phyloP scores from a whole-genome alignment of 139 green algal genomes.

The Chlamydomonas applanata region DNA sequence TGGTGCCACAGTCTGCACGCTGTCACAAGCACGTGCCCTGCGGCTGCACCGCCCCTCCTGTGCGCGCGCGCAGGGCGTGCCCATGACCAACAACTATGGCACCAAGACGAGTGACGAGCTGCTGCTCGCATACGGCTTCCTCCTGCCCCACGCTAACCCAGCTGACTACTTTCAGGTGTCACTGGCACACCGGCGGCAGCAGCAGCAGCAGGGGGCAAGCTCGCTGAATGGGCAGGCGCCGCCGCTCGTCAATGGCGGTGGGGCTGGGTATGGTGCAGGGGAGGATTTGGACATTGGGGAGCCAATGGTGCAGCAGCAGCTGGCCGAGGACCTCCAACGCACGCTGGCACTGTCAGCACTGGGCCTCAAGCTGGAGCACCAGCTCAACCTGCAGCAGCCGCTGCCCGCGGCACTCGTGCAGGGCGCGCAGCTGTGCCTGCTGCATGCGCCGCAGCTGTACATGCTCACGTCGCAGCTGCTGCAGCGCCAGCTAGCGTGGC shows the following conservation, averaged over 20 bases:
- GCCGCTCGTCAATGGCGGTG: neutral
- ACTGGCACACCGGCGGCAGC: neutral
- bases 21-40: too few species aligned
- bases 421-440: constrained; percentile 12
- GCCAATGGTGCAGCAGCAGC: constrained; percentile 6
- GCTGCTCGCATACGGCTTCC: constrained; percentile 59
- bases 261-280: neutral
- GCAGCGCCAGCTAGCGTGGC: neutral
- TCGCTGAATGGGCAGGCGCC: neutral
- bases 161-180: constrained; percentile 43
- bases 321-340: constrained; percentile 28
- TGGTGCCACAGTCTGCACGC: neutral
- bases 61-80: constrained; percentile 30
- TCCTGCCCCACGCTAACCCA: constrained; percentile 27
- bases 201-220: neutral
- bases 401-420: constrained; percentile 32
- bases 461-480: neutral
- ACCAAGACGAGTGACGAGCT: constrained; percentile 60
- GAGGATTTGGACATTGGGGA: neutral
- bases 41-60: too few species aligned
- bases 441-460: constrained; percentile 10
- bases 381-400: constrained; percentile 21
- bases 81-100: constrained; percentile 55
- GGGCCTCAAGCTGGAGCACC: constrained; percentile 8
- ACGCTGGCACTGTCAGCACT: constrained; percentile 12